Base-by-base conservation (phyloP, 352 stramenopile genomes). In the Phytophthora pini region DNA sequence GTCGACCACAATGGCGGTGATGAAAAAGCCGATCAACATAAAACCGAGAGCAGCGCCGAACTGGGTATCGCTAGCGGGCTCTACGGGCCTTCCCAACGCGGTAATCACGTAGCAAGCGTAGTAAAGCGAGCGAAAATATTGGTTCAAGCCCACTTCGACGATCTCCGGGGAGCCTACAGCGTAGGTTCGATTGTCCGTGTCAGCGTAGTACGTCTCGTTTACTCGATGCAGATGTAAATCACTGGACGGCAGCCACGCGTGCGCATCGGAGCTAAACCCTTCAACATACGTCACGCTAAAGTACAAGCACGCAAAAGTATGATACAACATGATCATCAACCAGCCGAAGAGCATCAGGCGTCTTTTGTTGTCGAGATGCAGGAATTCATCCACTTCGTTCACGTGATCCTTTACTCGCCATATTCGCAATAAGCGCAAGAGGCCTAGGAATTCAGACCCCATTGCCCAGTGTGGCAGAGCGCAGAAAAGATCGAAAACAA, bases 1-100 rank as follows among this genome's bases (percentile, higher is more conserved):
- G 58, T 92, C 81, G 2, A 92, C 81, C 15, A 88, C 82, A 20
- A 88, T 79, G 4, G 81, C 83, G 0, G 83, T 90, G 55, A 91
- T 84, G 44, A 93, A 82, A 50, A 93, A 91, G 0, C 82, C 84
- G 24, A 79, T 90, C 9, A 93, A 50, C 80, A 91, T 93, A 59
- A 91, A 87, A 0, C 82, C 13, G 8, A 90, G 61, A 11, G 82
- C 84, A 5, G 79, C 39, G 2, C 69, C 66, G 29, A 85, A 89
- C 46, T 93, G 80, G 1, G 45, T 62, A 22, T 90, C 69, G 8
- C 68, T 89, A 0, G 48, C 72, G 3, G 84, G 84, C 39, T 91
- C 84, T 0, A 89, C 78, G 0, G 80, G 72, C 9, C 50, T 61
- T 5, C 82, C 79, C 1, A 90, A 41, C 0, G 73, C 82, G 0